Evolutionary conservation across 768 basidiomycete genomes (phyloP).

Genomic region (Tulasnella sp.): DNA sequence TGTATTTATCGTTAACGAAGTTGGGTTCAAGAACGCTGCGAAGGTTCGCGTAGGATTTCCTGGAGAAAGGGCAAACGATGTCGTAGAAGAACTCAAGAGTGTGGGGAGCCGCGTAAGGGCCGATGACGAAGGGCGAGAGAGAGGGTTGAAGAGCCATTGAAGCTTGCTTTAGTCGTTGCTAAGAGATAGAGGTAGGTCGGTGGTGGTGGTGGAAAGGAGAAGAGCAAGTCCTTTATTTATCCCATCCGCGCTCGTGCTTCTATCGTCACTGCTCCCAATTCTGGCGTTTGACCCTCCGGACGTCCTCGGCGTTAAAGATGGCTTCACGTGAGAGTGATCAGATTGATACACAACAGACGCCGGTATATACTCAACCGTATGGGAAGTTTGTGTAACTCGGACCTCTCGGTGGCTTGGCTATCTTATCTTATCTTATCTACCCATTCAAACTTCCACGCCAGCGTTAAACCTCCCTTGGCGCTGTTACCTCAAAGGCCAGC

Average conservation of each 20-base stretch:
- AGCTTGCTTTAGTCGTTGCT: background rate
- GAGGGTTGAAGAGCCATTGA: constrained; percentile 80
- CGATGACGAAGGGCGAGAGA: constrained; percentile 67
- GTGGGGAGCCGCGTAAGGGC: constrained; percentile 63
- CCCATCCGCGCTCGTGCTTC: background rate
- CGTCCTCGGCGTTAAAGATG: background rate
- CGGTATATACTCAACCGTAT: background rate
- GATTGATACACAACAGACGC: background rate
- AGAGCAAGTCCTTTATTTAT: background rate
- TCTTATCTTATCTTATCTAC: background rate
- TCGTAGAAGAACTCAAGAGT: constrained; percentile 85
- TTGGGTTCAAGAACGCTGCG: constrained; percentile 61
- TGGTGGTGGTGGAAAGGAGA: background rate
- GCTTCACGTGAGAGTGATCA: background rate
- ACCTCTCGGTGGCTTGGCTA: background rate
- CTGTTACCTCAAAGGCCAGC: too few relatives aligned
- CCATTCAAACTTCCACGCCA: too few relatives aligned
- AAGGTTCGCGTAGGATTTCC: constrained; percentile 46
- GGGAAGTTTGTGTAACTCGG: background rate
- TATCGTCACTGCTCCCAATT: background rate
- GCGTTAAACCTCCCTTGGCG: too few relatives aligned
- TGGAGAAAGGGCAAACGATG: constrained; percentile 76
- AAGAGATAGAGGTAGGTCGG: background rate
- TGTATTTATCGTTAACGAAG: constrained; percentile 51
- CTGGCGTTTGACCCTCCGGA: background rate